These are phyloP conservation scores for Solanum tarapatanum DNA, from an alignment of 257 asterid genomes.

Conservation along the genomic window DNA sequence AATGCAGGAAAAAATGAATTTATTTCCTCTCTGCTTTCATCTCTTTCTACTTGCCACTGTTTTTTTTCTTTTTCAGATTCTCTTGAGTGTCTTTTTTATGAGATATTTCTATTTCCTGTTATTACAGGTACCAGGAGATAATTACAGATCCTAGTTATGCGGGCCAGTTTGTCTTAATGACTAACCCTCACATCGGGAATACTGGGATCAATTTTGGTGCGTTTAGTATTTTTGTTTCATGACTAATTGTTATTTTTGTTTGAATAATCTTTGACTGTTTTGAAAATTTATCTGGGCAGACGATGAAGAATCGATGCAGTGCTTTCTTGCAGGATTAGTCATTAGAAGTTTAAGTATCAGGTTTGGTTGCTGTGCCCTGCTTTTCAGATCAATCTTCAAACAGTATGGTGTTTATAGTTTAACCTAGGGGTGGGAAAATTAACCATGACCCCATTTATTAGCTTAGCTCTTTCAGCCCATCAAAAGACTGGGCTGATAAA, in stretches of 20 bases:
- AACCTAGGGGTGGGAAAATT: not conserved
- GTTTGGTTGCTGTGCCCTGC: constrained; percentile 16
- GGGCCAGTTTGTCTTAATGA: constrained; percentile 95
- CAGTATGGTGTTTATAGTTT: not conserved
- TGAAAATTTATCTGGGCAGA: constrained; percentile 25
- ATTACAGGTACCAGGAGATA: constrained; percentile 88
- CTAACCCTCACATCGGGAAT: constrained; percentile 93
- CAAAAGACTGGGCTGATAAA: not conserved
- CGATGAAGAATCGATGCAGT: constrained; percentile 84
- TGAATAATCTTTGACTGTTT: not conserved
- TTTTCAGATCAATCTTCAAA: not conserved
- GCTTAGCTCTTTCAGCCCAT: not conserved
- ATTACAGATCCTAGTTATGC: constrained; percentile 98
- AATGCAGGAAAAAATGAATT: not conserved
- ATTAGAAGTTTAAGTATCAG: constrained; percentile 89
- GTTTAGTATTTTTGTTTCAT: constrained; percentile 8
- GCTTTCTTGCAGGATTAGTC: constrained; percentile 83
- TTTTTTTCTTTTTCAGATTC: not conserved
- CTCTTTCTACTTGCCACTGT: not conserved
- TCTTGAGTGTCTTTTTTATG: not conserved
- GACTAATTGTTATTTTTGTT: not conserved
- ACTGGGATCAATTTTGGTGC: constrained; percentile 88
- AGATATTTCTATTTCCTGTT: not conserved
- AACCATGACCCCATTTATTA: not conserved
- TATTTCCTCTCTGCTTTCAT: not conserved